Conservation (phyloP, 768 basidiomycete species). For the Xerocomellus amylosporus region DNA sequence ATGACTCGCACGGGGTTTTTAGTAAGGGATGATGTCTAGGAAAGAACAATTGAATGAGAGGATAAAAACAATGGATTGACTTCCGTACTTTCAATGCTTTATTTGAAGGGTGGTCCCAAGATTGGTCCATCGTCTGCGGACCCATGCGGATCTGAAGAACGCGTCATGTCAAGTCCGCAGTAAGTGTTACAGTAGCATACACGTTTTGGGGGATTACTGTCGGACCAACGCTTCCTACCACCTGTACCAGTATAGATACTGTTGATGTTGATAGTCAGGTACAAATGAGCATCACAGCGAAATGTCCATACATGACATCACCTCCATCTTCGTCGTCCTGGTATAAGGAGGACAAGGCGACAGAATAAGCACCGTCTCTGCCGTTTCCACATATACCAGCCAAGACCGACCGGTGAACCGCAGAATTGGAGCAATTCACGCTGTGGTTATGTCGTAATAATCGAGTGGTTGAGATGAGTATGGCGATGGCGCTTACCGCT, state of each 20-base stretch:
- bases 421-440: slow-evolving; percentile 1
- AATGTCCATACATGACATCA: slow-evolving; percentile 22
- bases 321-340: slow-evolving; percentile 26
- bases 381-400: slow-evolving; percentile 23
- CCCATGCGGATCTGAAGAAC: slow-evolving; percentile 14
- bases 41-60: background rate
- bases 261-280: background rate
- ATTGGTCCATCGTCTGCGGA: slow-evolving; percentile 25
- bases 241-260: slow-evolving; percentile 31
- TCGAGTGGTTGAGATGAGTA: background rate
- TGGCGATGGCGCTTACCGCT: slow-evolving; percentile 13
- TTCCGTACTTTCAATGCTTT: slow-evolving; percentile 19
- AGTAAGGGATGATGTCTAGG: slow-evolving; percentile 22
- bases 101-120: slow-evolving; percentile 16
- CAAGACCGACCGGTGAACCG: slow-evolving; percentile 15
- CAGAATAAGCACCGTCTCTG: slow-evolving; percentile 12
- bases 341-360: slow-evolving; percentile 22
- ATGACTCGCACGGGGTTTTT: slow-evolving; percentile 26
- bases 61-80: background rate
- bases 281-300: background rate
- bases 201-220: slow-evolving; percentile 16
- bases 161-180: background rate
- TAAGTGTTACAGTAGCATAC: slow-evolving; percentile 11
- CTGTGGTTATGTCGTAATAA: background rate
- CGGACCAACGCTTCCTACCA: slow-evolving; percentile 13